These are phyloP conservation scores for Puccinia polysora DNA, from an alignment of 1,284 basidiomycete genomes.

Conservation along the genomic window DNA sequence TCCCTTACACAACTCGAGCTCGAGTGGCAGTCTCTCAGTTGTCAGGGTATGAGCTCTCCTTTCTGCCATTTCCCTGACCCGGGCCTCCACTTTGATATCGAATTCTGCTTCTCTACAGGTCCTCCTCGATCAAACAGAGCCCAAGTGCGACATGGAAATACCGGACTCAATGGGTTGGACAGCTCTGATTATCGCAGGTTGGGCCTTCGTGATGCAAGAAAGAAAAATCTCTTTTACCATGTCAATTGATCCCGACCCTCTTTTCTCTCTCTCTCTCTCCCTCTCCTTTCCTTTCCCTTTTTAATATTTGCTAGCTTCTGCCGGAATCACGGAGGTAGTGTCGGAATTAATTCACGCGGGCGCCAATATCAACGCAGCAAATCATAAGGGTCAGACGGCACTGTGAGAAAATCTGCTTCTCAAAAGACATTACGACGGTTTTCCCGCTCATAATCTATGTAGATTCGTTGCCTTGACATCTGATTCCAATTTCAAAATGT, in stretches of 20 bases:
- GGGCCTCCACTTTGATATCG: background rate
- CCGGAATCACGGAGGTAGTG: conserved; percentile 72
- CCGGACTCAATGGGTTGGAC: conserved; percentile 76
- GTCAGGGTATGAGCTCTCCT: conserved; percentile 18
- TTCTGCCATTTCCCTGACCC: background rate
- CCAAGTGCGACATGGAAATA: conserved; percentile 46
- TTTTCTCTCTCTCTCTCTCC: background rate
- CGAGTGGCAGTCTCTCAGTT: conserved; percentile 35
- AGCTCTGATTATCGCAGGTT: conserved; percentile 80
- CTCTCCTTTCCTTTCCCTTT: conserved; percentile 32
- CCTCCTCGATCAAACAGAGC: conserved; percentile 33
- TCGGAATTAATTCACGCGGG: conserved; percentile 76
- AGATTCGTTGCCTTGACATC: background rate
- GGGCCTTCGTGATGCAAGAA: too few relatives aligned
- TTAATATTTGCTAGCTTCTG: conserved; percentile 61
- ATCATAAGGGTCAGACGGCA: conserved; percentile 79
- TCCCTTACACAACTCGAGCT: conserved; percentile 31
- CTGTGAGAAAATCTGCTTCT: conserved; percentile 60
- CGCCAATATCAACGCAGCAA: conserved; percentile 72
- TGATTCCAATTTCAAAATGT: background rate
- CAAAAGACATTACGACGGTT: too few relatives aligned
- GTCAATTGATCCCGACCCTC: conserved; percentile 31
- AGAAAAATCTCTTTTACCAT: conserved; percentile 46
- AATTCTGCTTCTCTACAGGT: background rate
- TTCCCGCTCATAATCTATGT: background rate